Percentiles rank a stretch among this genome's conserved stretches.
phyloP scores from a whole-genome alignment of 768 basidiomycete genomes.

The Hericium coralloides region DNA sequence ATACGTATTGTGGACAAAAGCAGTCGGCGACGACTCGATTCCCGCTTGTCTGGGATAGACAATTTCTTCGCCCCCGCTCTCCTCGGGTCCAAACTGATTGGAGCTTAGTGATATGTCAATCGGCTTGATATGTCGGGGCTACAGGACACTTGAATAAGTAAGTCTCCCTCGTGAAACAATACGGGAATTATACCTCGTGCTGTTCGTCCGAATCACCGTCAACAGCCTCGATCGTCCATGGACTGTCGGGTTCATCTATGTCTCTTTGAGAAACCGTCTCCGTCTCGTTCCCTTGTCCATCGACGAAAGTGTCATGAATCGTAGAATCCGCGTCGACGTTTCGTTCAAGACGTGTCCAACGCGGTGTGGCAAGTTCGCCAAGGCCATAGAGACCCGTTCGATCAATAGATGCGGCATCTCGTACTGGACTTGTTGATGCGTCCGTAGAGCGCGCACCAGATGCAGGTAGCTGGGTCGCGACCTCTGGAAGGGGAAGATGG shows the following conservation, averaged over 20 bases:
- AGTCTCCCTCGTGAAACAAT: conserved; percentile 1
- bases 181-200: conserved; percentile 44
- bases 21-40: conserved; percentile 11
- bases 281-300: conserved; percentile 24
- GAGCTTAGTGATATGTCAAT: conserved; percentile 43
- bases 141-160: conserved; percentile 5
- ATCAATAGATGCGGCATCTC: conserved; percentile 76
- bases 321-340: conserved; percentile 23
- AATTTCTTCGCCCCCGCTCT: conserved; percentile 88
- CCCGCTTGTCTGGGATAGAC: conserved; percentile 64
- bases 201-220: conserved; percentile 70
- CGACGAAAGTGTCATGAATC: conserved; percentile 24
- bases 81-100: conserved; percentile 63
- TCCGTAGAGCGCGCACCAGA: conserved; percentile 44
- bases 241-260: conserved; percentile 60
- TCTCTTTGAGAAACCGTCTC: conserved; percentile 26
- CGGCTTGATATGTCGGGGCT: conserved; percentile 37
- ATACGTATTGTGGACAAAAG: conserved; percentile 11
- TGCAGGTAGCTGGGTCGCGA: conserved; percentile 38
- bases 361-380: conserved; percentile 93
- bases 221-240: conserved; percentile 83
- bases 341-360: conserved; percentile 63
- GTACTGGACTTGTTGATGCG: conserved; percentile 63
- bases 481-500: conserved; percentile 31
- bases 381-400: conserved; percentile 85